Evolutionary conservation across 2,329 filamentous ascomycete species (phyloP).

Genomic region (Calonectria hongkongensis): DNA sequence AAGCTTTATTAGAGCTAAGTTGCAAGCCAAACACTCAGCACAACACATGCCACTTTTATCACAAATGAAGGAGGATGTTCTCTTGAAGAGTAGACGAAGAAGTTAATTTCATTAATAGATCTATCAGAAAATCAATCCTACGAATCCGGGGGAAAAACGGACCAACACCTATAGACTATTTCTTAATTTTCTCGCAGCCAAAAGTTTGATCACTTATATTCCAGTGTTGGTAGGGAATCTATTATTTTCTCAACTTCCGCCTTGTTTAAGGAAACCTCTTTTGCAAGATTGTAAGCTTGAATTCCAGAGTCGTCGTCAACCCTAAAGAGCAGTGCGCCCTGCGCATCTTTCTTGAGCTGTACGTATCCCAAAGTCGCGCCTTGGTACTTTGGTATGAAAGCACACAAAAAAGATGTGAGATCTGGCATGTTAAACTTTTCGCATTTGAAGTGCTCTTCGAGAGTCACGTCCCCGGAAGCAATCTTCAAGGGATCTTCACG

Average conservation of each 20-base stretch:
- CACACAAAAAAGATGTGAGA: conserved; percentile 46
- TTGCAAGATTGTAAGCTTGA: conserved; percentile 45
- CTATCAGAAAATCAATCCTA: conserved; percentile 10
- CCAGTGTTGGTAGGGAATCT: neutral
- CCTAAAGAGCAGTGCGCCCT: conserved; percentile 46
- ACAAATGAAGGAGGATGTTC: neutral
- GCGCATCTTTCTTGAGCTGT: conserved; percentile 33
- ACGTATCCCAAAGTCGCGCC: conserved; percentile 34
- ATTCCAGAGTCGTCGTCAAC: conserved; percentile 40
- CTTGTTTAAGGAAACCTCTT: neutral
- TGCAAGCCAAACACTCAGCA: neutral
- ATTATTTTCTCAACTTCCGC: neutral
- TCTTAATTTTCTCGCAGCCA: neutral
- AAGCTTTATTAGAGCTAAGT: no score
- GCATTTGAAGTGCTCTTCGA: conserved; percentile 44
- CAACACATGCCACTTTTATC: neutral
- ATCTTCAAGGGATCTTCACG: conserved; percentile 47
- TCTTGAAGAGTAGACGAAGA: neutral
- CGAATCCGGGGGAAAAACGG: neutral
- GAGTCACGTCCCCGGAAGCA: conserved; percentile 43
- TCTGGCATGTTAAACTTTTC: conserved; percentile 48
- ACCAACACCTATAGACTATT: neutral
- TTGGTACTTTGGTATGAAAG: conserved; percentile 39
- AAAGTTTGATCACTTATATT: neutral
- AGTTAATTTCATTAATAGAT: conserved; percentile 4